A percentile compares a stretch with the other conserved stretches of the same genome.
These are phyloP conservation scores for Naumovozyma dairenensis DNA, from an alignment of 805 yeast species.

Conservation along the genomic window DNA sequence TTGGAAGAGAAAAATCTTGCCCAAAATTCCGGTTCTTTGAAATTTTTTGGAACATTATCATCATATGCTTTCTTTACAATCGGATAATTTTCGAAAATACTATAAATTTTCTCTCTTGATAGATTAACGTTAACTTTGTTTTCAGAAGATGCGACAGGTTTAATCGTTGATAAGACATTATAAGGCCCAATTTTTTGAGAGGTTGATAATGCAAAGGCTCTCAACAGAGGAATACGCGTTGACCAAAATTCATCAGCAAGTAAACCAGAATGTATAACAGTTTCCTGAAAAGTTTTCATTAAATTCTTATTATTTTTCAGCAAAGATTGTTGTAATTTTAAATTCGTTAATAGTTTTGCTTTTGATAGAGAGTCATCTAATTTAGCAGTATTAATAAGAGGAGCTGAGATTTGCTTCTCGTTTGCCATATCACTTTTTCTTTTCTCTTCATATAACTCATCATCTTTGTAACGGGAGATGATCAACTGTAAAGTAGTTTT, in stretches of 20 bases:
- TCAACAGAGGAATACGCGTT: conserved; percentile 62
- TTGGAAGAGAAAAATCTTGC: conserved; percentile 88
- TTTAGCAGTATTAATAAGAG: conserved; percentile 30
- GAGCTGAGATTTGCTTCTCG: conserved; percentile 5
- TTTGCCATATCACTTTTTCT: conserved; percentile 16
- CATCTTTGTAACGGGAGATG: conserved; percentile 54
- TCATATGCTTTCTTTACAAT: conserved; percentile 79
- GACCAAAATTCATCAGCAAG: conserved; percentile 84
- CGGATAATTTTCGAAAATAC: conserved; percentile 87
- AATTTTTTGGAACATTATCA: conserved; percentile 75
- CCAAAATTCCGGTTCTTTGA: conserved; percentile 92
- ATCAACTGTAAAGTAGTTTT: conserved; percentile 59
- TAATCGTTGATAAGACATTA: conserved; percentile 85
- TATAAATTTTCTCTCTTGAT: conserved; percentile 81
- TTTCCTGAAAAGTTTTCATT: conserved; percentile 71
- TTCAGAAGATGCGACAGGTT: conserved; percentile 87
- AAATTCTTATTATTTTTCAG: conserved; percentile 59
- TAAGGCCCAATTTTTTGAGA: conserved; percentile 88
- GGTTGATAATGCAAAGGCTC: conserved; percentile 78
- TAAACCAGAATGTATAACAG: conserved; percentile 69
- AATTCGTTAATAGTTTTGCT: conserved; percentile 53
- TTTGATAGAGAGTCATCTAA: conserved; percentile 43
- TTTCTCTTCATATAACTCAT: conserved; percentile 34
- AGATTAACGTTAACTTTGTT: conserved; percentile 89
- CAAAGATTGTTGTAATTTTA: conserved; percentile 68